Evolutionary conservation across 306 rosid genomes (phyloP), one percentile per base, ranked within the genome.

Genomic region (Cucurbita maxima): DNA sequence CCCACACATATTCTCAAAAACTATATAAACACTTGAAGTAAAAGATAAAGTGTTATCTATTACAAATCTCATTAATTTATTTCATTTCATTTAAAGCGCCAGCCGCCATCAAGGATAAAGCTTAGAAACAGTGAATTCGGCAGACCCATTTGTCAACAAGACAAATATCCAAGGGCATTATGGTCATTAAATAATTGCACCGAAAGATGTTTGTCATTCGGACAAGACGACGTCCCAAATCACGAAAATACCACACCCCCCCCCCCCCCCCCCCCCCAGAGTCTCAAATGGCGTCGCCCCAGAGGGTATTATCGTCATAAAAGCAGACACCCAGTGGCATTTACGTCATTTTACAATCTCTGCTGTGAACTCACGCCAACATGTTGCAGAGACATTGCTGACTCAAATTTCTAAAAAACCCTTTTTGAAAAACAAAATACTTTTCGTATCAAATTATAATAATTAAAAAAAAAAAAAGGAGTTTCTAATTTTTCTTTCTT

Each of bases 291-390:
- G 45, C 58, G 25, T 15, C 20, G 36, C 55, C 63, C 10, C 4
- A 58, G 51, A 60, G 77, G 77, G 55, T 3, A 73, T 44, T 73
- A 57, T 73, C 76, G 69, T 57, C 37, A 72, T n/a, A 53, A 72
- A 41, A 18, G 13, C 6, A 52, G 38, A 52, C 12, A 40, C 7
- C 13, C 74, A 14, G 55, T 12, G 72, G 72, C 72, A 45, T 47
- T 22, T 45, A 47, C 57, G 58, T 51, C 74, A 70, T 50, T 70
- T 37, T 30, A 4, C 7, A 8, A 70, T 11, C 58, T 44, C 68
- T 74, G 56, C 77, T 20, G 66, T 74, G 68, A 69, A 74, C 77
- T 74, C 43, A 57, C 70, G 69, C 77, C 20, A 74, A 12, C 69
- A 74, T 30, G 56, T 45, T 20, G 57, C 41, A 61, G 70, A 37